Percentiles rank a stretch among this genome's conserved stretches.
phyloP scores from a whole-genome alignment of 495 filamentous ascomycete species.

The Lepidopterella palustris region DNA sequence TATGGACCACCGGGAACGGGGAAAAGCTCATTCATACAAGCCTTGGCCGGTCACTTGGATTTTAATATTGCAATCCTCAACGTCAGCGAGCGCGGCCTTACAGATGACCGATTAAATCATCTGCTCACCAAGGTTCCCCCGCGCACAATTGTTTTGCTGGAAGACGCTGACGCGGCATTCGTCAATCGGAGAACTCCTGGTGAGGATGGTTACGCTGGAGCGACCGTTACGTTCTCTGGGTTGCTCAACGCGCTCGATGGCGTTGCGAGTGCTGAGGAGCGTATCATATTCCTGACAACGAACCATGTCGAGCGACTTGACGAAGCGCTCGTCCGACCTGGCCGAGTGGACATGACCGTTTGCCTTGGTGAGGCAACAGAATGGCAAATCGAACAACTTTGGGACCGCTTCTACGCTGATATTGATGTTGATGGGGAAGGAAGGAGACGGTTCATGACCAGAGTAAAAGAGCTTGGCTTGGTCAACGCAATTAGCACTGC shows the following conservation, averaged over 20 bases:
- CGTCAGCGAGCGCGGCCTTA: constrained; percentile 84
- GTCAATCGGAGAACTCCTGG: constrained; percentile 65
- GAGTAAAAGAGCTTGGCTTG: constrained; percentile 46
- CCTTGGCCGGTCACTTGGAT: constrained; percentile 82
- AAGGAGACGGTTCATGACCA: constrained; percentile 45
- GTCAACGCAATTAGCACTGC: constrained; percentile 71
- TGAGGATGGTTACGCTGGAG: constrained; percentile 78
- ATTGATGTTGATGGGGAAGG: constrained; percentile 56
- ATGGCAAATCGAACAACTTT: constrained; percentile 79
- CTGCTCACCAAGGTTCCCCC: constrained; percentile 82
- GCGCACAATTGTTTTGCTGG: constrained; percentile 77
- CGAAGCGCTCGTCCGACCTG: constrained; percentile 80
- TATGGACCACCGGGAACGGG: constrained; percentile 93
- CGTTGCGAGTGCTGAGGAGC: constrained; percentile 89
- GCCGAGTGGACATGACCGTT: constrained; percentile 88
- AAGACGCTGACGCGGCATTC: constrained; percentile 95
- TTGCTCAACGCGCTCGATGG: constrained; percentile 91
- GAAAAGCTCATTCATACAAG: constrained; percentile 95
- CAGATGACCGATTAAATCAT: constrained; percentile 84
- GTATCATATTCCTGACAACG: constrained; percentile 89
- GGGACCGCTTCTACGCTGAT: constrained; percentile 90
- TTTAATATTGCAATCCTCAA: constrained; percentile 94
- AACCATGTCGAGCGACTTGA: constrained; percentile 90
- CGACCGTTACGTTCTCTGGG: constrained; percentile 92
- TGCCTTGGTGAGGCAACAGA: constrained; percentile 79